Evolutionary conservation across 148 eudicot species (phyloP).

Genomic region (Heliamphora exappendiculata): DNA sequence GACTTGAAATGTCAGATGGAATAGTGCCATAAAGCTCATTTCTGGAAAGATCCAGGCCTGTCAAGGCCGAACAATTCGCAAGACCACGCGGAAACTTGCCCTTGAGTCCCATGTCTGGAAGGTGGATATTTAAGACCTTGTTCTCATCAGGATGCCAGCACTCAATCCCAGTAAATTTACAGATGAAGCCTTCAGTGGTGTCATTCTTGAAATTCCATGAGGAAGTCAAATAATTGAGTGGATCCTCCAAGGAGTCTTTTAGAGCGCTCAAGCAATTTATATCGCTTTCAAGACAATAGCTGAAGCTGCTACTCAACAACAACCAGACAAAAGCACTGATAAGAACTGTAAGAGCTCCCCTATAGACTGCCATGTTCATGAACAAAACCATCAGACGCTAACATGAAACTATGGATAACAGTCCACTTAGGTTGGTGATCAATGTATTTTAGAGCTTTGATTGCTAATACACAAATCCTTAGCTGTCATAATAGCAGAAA

Average conservation of each 20-base stretch:
- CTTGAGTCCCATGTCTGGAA: slow-evolving; percentile 40
- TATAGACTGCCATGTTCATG: slow-evolving; percentile 3
- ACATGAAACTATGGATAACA: background rate
- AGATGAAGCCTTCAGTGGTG: slow-evolving; percentile 45
- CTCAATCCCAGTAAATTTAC: slow-evolving; percentile 44
- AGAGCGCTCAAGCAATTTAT: slow-evolving; percentile 45
- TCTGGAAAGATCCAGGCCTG: slow-evolving; percentile 41
- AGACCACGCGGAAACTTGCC: slow-evolving; percentile 50
- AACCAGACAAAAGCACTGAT: slow-evolving; percentile 12
- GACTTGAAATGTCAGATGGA: slow-evolving; percentile 28
- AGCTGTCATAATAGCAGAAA: background rate
- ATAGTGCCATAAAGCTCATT: slow-evolving; percentile 39
- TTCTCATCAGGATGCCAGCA: slow-evolving; percentile 49
- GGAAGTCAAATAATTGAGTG: slow-evolving; percentile 21
- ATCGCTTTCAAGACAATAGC: slow-evolving; percentile 26
- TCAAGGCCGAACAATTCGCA: slow-evolving; percentile 26
- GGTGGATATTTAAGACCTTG: slow-evolving; percentile 38
- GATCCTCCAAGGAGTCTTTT: slow-evolving; percentile 37
- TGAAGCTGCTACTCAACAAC: slow-evolving; percentile 13
- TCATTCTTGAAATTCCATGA: slow-evolving; percentile 52
- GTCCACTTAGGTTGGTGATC: background rate
- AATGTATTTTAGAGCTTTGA: background rate
- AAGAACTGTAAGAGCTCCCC: slow-evolving; percentile 12
- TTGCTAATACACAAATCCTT: background rate
- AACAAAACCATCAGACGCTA: slow-evolving; percentile 3